A percentile compares a stretch with the other conserved stretches of the same genome.
Conservation (phyloP, 1,284 basidiomycete species). For the Ceratorhiza oryzae-sativae region DNA sequence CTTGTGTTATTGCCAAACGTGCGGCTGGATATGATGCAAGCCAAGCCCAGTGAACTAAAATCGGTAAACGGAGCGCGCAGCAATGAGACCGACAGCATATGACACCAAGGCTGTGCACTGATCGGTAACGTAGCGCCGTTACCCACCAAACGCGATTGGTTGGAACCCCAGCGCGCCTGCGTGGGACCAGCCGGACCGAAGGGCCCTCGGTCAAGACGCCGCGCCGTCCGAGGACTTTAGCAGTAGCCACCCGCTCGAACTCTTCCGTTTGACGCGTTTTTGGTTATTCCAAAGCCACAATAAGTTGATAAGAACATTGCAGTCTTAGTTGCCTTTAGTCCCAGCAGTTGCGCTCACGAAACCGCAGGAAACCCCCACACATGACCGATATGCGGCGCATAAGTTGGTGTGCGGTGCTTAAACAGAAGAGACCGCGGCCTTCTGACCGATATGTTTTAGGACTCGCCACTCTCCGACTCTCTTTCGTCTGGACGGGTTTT, state of each 20-base stretch:
- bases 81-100: no score
- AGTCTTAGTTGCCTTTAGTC: background rate
- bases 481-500: constrained; percentile 15
- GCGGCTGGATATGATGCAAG: no score
- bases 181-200: no score
- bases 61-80: no score
- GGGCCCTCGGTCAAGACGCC: no score
- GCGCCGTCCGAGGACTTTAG: no score
- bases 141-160: background rate
- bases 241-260: background rate
- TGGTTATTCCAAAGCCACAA: no score
- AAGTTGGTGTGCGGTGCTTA: background rate
- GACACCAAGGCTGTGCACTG: background rate
- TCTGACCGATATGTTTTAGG: no score
- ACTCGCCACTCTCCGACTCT: background rate
- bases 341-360: no score
- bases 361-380: background rate
- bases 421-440: background rate
- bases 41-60: no score
- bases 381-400: background rate
- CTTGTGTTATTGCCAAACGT: no score
- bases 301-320: background rate
- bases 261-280: no score
- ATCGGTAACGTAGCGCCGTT: background rate
- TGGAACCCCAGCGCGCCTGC: background rate